phyloP scores from a whole-genome alignment of 2,329 filamentous ascomycete species.

The Sarocladium oryzae region DNA sequence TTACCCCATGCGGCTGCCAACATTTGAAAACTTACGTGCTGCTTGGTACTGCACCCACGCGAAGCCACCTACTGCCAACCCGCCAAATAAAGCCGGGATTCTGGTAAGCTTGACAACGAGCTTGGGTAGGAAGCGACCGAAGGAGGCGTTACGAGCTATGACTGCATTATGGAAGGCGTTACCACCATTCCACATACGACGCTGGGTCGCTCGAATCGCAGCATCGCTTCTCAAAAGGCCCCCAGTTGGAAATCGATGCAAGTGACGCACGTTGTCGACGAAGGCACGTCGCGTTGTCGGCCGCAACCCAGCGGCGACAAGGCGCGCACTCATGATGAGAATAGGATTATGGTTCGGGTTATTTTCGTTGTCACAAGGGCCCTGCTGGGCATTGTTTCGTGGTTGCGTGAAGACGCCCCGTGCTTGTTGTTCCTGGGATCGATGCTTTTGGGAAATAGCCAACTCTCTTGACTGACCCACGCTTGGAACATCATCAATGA shows the following conservation, averaged over 20 bases:
- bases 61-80: conserved; percentile 75
- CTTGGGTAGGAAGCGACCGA: conserved; percentile 67
- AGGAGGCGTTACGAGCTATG: conserved; percentile 56
- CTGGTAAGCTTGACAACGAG: conserved; percentile 84
- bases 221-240: conserved; percentile 63
- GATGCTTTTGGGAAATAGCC: neutral
- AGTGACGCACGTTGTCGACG: conserved; percentile 50
- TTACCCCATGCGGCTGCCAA: too few species aligned
- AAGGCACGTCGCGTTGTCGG: conserved; percentile 58
- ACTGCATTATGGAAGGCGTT: conserved; percentile 81
- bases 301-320: conserved; percentile 63
- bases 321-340: conserved; percentile 30
- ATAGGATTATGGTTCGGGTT: neutral
- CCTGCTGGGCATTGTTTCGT: conserved; percentile 7
- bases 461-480: conserved; percentile 4
- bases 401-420: conserved; percentile 1
- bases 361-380: neutral
- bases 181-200: conserved; percentile 69
- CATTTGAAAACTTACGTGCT: conserved; percentile 68
- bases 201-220: conserved; percentile 52
- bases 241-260: conserved; percentile 61
- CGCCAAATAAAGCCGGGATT: conserved; percentile 86
- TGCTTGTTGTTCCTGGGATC: neutral
- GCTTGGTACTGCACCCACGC: conserved; percentile 97
- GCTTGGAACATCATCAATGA: conserved; percentile 5